Evolutionary conservation across 1,284 basidiomycete species (phyloP).

Genomic region (Phlebopus sp.): DNA sequence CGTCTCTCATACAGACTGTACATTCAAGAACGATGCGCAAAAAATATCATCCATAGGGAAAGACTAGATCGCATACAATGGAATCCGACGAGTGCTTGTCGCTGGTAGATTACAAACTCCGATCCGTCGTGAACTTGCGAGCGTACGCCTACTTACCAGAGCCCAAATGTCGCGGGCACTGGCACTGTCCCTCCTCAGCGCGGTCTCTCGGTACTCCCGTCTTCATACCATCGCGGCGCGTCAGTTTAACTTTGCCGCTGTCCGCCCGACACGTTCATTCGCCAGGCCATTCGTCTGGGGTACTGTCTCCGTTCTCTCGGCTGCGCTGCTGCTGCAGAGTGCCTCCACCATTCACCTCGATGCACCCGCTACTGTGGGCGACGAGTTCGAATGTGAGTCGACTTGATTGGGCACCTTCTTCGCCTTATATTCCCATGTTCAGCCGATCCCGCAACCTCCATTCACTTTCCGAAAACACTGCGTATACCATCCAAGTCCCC

Average conservation of each 20-base stretch:
- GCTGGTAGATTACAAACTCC: too few species aligned
- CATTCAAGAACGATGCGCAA: too few species aligned
- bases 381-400: conserved; percentile 24
- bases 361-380: conserved; percentile 20
- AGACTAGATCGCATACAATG: too few species aligned
- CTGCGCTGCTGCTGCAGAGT: conserved; percentile 24
- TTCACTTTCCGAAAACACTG: conserved; percentile 67
- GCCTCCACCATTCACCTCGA: conserved; percentile 38
- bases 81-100: too few species aligned
- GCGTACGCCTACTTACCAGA: not conserved
- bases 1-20: too few species aligned
- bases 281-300: conserved; percentile 31
- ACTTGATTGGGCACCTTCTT: not conserved
- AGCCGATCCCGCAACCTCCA: conserved; percentile 71
- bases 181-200: conserved; percentile 5
- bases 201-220: conserved; percentile 3
- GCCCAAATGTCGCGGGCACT: conserved; percentile 19
- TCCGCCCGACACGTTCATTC: conserved; percentile 10
- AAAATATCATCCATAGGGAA: too few species aligned
- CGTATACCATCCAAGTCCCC: conserved; percentile 58
- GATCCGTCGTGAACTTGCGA: too few species aligned
- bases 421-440: conserved; percentile 2
- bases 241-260: not conserved
- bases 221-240: not conserved
- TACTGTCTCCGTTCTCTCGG: conserved; percentile 34